Evolutionary conservation across 1,139 yeast species (phyloP).

Genomic region (Pichia sp.): DNA sequence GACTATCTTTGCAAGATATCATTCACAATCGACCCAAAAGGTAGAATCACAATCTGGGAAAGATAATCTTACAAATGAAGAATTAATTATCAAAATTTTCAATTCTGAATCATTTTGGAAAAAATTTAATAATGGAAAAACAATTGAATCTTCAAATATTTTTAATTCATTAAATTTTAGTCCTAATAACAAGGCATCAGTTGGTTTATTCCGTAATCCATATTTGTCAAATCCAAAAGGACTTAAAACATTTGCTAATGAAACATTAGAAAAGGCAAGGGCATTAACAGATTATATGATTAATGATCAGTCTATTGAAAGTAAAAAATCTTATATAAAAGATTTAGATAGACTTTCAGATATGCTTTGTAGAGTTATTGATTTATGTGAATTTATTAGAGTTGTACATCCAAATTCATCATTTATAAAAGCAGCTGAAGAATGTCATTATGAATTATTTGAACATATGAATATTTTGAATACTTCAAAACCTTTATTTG

Average conservation of each 20-base stretch:
- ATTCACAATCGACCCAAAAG: neutral
- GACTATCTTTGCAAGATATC: no score
- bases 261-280: slow-evolving; percentile 60
- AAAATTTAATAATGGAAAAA: slow-evolving; percentile 20
- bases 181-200: slow-evolving; percentile 18
- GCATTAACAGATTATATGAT: slow-evolving; percentile 51
- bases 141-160: neutral
- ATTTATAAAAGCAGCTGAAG: slow-evolving; percentile 78
- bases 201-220: slow-evolving; percentile 74
- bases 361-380: slow-evolving; percentile 84
- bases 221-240: slow-evolving; percentile 66
- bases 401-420: slow-evolving; percentile 74
- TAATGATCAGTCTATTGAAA: slow-evolving; percentile 39
- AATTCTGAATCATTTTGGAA: slow-evolving; percentile 41
- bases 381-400: slow-evolving; percentile 86
- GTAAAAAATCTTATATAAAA: slow-evolving; percentile 48
- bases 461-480: slow-evolving; percentile 91
- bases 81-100: slow-evolving; percentile 34
- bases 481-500: slow-evolving; percentile 71
- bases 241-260: slow-evolving; percentile 56
- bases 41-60: neutral
- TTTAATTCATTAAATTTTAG: neutral
- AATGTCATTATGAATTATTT: slow-evolving; percentile 81
- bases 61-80: slow-evolving; percentile 11
- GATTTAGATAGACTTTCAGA: slow-evolving; percentile 83